phyloP scores from a whole-genome alignment of 2,329 filamentous ascomycete genomes.

The Arthrobotrys entomopaga region DNA sequence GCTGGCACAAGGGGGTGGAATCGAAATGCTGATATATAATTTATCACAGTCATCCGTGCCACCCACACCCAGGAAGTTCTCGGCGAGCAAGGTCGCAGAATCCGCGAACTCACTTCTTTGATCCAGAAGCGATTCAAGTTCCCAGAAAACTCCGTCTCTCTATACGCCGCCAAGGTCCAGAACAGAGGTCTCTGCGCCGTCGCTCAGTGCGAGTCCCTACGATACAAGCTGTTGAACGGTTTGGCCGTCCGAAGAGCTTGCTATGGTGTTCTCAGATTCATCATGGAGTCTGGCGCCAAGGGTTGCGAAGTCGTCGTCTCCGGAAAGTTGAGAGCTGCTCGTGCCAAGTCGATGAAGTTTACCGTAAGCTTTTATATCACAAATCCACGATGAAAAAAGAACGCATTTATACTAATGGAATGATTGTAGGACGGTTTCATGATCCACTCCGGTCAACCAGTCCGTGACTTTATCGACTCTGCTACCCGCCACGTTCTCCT shows the following conservation, averaged over 20 bases:
- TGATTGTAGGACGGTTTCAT: conserved; percentile 86
- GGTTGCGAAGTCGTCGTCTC: conserved; percentile 99
- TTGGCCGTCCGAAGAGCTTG: conserved; percentile 97
- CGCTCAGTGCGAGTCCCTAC: conserved; percentile 99
- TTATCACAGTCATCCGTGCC: conserved; percentile 83
- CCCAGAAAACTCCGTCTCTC: conserved; percentile 99
- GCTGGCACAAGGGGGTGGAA: too few relatives aligned
- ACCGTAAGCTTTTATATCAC: conserved; percentile 70
- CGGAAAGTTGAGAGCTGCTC: conserved; percentile 97
- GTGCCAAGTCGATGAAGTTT: conserved; percentile 99
- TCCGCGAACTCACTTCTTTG: conserved; percentile 99
- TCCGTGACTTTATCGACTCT: conserved; percentile 98
- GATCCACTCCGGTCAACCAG: conserved; percentile 99
- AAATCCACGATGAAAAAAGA: conserved; percentile 4
- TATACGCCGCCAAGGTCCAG: conserved; percentile 99
- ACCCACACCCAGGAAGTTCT: conserved; percentile 99
- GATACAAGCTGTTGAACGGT: conserved; percentile 99
- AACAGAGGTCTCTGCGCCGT: conserved; percentile 99
- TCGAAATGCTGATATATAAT: conserved; percentile 55
- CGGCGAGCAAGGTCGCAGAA: conserved; percentile 99
- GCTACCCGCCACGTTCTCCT: conserved; percentile 99
- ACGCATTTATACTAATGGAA: conserved; percentile 37
- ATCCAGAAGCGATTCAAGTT: conserved; percentile 99
- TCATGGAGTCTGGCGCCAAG: conserved; percentile 99
- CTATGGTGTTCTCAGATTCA: conserved; percentile 99